phyloP scores from a whole-genome alignment of 2,329 filamentous ascomycete genomes.

The Seiridium unicorne region DNA sequence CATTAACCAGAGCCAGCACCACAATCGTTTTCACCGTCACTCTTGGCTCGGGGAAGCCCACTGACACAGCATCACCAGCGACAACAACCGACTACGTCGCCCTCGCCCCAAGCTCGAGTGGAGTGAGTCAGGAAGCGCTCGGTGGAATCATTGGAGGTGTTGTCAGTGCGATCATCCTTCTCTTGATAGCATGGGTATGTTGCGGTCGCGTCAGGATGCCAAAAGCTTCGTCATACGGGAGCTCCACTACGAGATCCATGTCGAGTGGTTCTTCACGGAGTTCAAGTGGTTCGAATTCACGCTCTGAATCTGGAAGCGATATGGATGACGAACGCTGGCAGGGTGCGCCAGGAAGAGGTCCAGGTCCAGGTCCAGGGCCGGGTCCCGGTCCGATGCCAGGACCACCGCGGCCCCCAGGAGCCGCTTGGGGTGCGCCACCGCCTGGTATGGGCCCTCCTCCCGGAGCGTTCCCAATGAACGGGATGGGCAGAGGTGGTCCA shows the following conservation, averaged over 20 bases:
- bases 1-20: background rate
- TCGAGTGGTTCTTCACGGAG: background rate
- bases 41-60: background rate
- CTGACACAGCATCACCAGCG: background rate
- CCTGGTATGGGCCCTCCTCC: background rate
- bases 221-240: background rate
- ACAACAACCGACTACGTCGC: background rate
- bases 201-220: conserved; percentile 3
- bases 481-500: conserved; percentile 7
- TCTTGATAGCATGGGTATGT: conserved; percentile 4
- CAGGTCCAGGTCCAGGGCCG: background rate
- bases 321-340: background rate
- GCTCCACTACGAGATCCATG: background rate
- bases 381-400: background rate
- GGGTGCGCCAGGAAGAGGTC: background rate
- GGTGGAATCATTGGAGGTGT: conserved; percentile 11
- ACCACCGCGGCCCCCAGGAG: background rate
- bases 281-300: background rate
- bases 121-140: conserved; percentile 8
- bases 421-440: background rate
- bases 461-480: background rate
- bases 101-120: background rate
- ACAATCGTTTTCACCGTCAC: background rate
- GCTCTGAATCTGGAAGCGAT: background rate
- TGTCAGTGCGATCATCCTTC: conserved; percentile 5